Base-by-base conservation (phyloP, 192 early-diverging fungal species). In the Oehlia diaphana region DNA sequence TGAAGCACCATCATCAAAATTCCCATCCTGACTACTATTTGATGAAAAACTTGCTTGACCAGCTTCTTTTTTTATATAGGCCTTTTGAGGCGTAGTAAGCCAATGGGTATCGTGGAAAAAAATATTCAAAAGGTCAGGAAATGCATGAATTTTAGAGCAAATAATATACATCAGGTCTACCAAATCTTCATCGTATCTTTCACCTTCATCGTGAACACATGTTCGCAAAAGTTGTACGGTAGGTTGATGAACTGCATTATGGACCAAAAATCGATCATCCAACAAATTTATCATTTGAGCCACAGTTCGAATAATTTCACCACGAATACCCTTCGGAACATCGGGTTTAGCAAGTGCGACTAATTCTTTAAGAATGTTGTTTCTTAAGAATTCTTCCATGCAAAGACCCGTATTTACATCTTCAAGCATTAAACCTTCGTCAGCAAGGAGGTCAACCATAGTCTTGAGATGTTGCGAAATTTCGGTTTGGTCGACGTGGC, bases 371-470 rank as follows among this genome's bases (percentile, higher is more conserved):
- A 98, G 83, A 39, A 98, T 87, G 74, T 90, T 90, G 78, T 94
- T 95, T 64, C 91, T 93, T 78, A 98, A 86, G 74, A 96, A 93
- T 53, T 93, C 90, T 81, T 98, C 96, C 87, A 96, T 95, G 83
- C 95, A 97, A 1, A 93, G 90, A 35, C 94, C 96, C 0, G 93
- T 93, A 9, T 91, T 86, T 9, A 79, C 82, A 69, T 92, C 92
- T 80, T 95, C 94, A 28, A 90, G 84, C 62, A 91, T 84, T 4
- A 93, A 86, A 72, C 94, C 93, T 87, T 98, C 96, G 83, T 96
- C 94, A 8, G 96, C 92, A 19, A 98, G 86, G 71, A 96, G 84
- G 82, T 96, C 94, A 7, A 96, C 91, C 92, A 98, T 96, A 47
- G 87, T 84, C 74, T 92, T 89, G 69, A 98, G 88, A 49, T 91